Base-by-base conservation (phyloP, 257 asterid genomes). In the Plantago major region DNA sequence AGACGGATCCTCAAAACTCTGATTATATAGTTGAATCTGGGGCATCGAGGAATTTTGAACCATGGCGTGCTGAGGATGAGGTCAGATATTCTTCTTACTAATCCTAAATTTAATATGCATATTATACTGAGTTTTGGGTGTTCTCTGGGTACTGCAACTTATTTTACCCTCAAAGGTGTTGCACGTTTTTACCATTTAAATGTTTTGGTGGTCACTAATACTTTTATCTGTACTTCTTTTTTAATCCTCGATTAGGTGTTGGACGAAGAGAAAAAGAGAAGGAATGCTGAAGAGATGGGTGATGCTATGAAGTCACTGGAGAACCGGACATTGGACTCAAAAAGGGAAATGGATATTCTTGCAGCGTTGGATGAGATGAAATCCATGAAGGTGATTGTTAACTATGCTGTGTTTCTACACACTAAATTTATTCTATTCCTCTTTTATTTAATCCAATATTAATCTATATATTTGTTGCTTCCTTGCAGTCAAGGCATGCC, bases 251-350 rank as follows among this genome's bases (percentile, higher is more conserved):
- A 55, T 63, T 75, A 84, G 96, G 85, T 56, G 73, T n/a, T 47
- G 6, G 96, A 91, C 10, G 80, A 74, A 67, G 90, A 72, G 62
- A 74, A 74, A 53, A 78, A 68, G 77, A 88, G 76, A 62, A 76
- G 90, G 71, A 74, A 62, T 47, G 83, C 87, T 63, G 97, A 88
- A 78, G 98, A 92, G 81, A 79, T 82, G 89, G 98, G 98, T 38
- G 98, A 88, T 79, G 97, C 96, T 37, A 88, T 92, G 98, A 91
- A 91, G 62, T 86, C 95, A 9, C 61, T 91, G 82, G 98, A 91
- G 81, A 91, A 88, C 76, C 79, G 90, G 67, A 84, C 95, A 0
- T 40, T 76, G 74, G 98, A 91, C 67, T 91, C 98, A 0, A 91
- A 88, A 69, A 79, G 81, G 60, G 98, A 91, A 69, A 88, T 91